Conservation (phyloP, 257 asterid species). For the Apocynum venetum region DNA sequence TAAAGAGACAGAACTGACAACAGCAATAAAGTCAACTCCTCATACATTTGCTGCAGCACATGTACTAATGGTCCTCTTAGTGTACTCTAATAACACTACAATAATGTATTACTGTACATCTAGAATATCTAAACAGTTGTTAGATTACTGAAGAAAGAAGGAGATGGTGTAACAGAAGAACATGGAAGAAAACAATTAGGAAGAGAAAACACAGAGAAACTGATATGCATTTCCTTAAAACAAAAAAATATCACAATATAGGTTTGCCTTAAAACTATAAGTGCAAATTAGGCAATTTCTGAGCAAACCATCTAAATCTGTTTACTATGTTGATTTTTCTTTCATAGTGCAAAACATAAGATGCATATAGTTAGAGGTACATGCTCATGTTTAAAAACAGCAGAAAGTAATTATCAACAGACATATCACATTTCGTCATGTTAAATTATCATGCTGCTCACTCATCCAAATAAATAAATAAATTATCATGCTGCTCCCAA, state of each 20-base stretch:
- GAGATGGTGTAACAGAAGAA: neutral
- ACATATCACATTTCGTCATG: no score
- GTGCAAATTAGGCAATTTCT: neutral
- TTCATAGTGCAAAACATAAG: neutral
- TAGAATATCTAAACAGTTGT: neutral
- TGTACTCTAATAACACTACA: neutral
- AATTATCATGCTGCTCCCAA: no score
- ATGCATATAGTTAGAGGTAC: neutral
- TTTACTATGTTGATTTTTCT: neutral
- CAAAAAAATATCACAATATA: neutral
- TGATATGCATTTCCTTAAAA: neutral
- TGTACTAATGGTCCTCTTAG: no score
- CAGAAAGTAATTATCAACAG: neutral
- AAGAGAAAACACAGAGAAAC: neutral
- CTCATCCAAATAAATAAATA: no score
- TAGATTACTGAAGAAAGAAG: neutral
- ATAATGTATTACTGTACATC: neutral
- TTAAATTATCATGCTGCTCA: no score
- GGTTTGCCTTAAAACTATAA: neutral
- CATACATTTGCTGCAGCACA: neutral
- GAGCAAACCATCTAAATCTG: neutral
- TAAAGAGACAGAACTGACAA: neutral
- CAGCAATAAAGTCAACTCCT: neutral
- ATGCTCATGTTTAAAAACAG: neutral
- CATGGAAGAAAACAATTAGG: neutral